A percentile compares a stretch with the other conserved stretches of the same genome.
Conservation (phyloP, 2,329 filamentous ascomycete species). For the Thielaviopsis euricoi region DNA sequence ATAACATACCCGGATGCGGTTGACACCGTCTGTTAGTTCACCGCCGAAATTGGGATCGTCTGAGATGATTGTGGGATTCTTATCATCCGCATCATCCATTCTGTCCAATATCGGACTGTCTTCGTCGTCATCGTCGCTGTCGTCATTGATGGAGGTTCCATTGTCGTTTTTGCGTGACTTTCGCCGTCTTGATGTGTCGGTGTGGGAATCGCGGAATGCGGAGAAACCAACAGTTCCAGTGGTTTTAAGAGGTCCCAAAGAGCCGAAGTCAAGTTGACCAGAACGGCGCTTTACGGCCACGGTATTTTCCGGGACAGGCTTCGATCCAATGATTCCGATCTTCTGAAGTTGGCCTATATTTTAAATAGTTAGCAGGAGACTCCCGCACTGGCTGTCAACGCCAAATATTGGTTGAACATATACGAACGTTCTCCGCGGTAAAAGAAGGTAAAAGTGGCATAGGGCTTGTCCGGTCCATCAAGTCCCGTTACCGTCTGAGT, state of each 20-base stretch:
- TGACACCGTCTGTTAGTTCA: constrained; percentile 64
- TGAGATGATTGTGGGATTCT: constrained; percentile 42
- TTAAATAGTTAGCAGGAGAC: not conserved
- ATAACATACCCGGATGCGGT: constrained; percentile 57
- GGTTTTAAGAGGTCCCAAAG: constrained; percentile 66
- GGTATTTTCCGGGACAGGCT: constrained; percentile 44
- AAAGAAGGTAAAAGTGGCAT: constrained; percentile 94
- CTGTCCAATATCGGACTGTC: constrained; percentile 47
- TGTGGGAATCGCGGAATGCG: constrained; percentile 60
- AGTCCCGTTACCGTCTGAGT: constrained; percentile 99
- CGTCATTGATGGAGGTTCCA: constrained; percentile 48
- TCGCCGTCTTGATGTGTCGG: constrained; percentile 36
- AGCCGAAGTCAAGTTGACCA: constrained; percentile 69
- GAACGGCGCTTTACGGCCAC: constrained; percentile 61
- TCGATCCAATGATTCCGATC: constrained; percentile 72
- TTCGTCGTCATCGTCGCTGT: constrained; percentile 61
- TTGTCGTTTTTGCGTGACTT: constrained; percentile 48
- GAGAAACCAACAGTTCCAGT: constrained; percentile 83
- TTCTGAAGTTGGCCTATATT: constrained; percentile 75
- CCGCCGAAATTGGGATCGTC: constrained; percentile 58
- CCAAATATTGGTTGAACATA: too few relatives aligned
- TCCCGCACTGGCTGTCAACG: not conserved
- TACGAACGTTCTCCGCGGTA: constrained; percentile 84
- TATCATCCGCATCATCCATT: constrained; percentile 47
- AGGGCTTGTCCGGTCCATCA: constrained; percentile 88